These are phyloP conservation scores for Penicillium cataractarum DNA, from an alignment of 495 filamentous ascomycete species.

Conservation along the genomic window DNA sequence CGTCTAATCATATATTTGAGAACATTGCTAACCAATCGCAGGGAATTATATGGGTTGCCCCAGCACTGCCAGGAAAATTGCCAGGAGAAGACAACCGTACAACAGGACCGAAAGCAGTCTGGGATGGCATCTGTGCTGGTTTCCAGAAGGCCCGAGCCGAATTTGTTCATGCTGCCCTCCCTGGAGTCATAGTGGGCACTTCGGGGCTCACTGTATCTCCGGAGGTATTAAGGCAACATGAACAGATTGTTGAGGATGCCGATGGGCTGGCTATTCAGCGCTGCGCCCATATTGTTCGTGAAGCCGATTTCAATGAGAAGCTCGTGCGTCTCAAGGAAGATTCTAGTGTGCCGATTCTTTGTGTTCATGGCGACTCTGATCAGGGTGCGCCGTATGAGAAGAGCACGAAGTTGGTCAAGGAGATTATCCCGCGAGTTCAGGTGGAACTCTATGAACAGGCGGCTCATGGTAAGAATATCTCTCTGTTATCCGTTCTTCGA, in stretches of 20 bases:
- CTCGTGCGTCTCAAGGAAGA: constrained; percentile 2
- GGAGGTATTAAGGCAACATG: constrained; percentile 5
- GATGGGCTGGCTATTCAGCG: constrained; percentile 17
- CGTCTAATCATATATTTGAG: not conserved
- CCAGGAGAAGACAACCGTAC: not conserved
- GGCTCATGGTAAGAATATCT: not conserved
- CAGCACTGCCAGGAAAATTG: not conserved
- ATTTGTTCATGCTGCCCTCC: not conserved
- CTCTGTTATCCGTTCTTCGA: not conserved
- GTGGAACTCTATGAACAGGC: constrained; percentile 2
- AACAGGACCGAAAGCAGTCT: constrained; percentile 2
- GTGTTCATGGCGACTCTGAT: constrained; percentile 4
- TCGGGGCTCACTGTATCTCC: not conserved
- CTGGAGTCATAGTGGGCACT: not conserved
- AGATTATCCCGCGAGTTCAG: not conserved
- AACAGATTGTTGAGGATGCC: constrained; percentile 14
- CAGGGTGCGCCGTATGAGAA: not conserved
- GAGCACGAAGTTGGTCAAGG: constrained; percentile 2
- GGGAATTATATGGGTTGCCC: not conserved
- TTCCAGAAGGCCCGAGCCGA: not conserved
- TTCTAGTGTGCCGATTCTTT: not conserved
- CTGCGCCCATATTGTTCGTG: constrained; percentile 12
- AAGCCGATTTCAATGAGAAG: constrained; percentile 11
- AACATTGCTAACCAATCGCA: not conserved
- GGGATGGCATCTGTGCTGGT: not conserved